A percentile compares a stretch with the other conserved stretches of the same genome.
These are phyloP conservation scores for Camellia lanceoleosa DNA, from an alignment of 148 eudicot species.

Conservation along the genomic window DNA sequence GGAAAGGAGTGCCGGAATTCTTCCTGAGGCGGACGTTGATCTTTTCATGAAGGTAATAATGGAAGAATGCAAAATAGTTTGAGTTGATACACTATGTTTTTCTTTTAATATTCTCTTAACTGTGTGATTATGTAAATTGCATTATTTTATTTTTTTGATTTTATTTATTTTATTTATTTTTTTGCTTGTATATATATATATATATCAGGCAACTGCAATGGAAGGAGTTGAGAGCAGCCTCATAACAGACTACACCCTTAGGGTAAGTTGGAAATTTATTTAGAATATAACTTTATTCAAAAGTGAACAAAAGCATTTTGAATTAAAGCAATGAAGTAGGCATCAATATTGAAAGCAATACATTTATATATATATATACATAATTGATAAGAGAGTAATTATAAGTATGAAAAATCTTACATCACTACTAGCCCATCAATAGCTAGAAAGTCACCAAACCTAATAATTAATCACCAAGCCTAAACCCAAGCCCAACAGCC, in stretches of 20 bases:
- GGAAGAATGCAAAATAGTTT: background rate
- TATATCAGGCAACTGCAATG: conserved; percentile 80
- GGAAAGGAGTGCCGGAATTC: conserved; percentile 67
- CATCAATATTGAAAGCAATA: too few species aligned
- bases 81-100: background rate
- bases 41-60: conserved; percentile 90
- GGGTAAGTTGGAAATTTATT: conserved; percentile 39
- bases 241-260: conserved; percentile 80
- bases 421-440: too few species aligned
- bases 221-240: conserved; percentile 87
- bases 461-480: too few species aligned
- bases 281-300: too few species aligned
- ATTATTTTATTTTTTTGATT: background rate
- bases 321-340: too few species aligned
- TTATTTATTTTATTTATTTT: too few species aligned
- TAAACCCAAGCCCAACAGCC: too few species aligned
- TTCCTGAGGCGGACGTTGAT: conserved; percentile 93
- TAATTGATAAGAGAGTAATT: too few species aligned
- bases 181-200: background rate
- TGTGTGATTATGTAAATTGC: background rate
- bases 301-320: too few species aligned
- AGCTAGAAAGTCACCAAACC: too few species aligned
- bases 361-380: too few species aligned
- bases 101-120: background rate
- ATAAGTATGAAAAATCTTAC: too few species aligned